A percentile compares a stretch with the other conserved stretches of the same genome.
These are phyloP conservation scores for Aspergillus quadrilineatus DNA, from an alignment of 2,329 filamentous ascomycete species.

Conservation along the genomic window DNA sequence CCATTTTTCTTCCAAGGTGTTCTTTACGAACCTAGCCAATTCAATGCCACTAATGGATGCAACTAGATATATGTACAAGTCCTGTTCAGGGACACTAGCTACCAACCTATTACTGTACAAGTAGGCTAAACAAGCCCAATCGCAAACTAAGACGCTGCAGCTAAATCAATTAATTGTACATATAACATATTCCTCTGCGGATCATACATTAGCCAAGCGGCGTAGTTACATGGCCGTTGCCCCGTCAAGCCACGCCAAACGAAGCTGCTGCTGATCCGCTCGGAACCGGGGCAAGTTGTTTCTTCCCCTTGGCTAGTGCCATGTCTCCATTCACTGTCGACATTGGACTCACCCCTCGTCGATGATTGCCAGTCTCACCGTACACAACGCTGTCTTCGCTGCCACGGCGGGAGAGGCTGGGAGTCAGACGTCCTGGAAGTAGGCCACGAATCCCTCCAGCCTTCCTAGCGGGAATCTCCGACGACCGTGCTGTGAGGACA, in stretches of 20 bases:
- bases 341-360: conserved; percentile 26
- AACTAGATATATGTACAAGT: neutral
- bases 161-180: neutral
- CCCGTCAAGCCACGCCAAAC: conserved; percentile 20
- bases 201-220: neutral
- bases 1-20: neutral
- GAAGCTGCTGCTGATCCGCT: conserved; percentile 22
- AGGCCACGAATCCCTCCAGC: conserved; percentile 54
- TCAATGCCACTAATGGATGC: neutral
- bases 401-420: conserved; percentile 38
- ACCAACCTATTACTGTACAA: neutral
- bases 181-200: neutral
- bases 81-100: neutral
- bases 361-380: conserved; percentile 29
- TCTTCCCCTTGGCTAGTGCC: conserved; percentile 23
- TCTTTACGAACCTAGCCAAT: neutral
- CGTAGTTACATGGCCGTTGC: conserved; percentile 7
- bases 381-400: conserved; percentile 43
- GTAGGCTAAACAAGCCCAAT: neutral
- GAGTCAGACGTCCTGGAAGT: conserved; percentile 36
- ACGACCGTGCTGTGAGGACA: conserved; percentile 76
- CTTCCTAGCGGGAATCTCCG: conserved; percentile 58
- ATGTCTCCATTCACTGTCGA: conserved; percentile 29
- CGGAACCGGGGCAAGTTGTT: conserved; percentile 9
- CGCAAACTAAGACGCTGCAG: neutral